Evolutionary conservation across 306 rosid genomes (phyloP).

Genomic region (Medicago lupulina): DNA sequence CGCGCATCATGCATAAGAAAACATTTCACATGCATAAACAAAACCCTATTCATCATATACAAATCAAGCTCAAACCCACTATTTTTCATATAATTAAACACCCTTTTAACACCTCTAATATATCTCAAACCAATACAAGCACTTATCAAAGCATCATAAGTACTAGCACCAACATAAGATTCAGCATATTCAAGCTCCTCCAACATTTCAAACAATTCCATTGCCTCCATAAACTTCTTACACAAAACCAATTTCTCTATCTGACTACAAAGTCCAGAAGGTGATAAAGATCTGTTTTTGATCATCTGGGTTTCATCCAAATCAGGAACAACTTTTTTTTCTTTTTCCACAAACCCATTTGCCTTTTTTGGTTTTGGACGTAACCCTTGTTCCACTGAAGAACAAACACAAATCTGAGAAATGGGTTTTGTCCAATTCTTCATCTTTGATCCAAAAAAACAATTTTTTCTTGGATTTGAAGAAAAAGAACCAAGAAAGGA

Average conservation of each 20-base stretch:
- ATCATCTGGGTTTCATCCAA: conserved; percentile 43
- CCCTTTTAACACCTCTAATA: conserved; percentile 71
- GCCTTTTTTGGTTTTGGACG: conserved; percentile 51
- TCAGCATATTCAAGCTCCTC: conserved; percentile 67
- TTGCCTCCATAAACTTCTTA: conserved; percentile 62
- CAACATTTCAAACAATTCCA: conserved; percentile 84
- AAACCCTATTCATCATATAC: conserved; percentile 74
- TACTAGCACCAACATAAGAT: conserved; percentile 54
- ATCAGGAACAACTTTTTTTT: background rate
- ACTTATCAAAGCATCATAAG: conserved; percentile 73
- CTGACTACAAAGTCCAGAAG: conserved; percentile 62
- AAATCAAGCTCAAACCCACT: conserved; percentile 70
- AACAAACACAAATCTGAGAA: conserved; percentile 54
- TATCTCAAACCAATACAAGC: conserved; percentile 77
- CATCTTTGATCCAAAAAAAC: conserved; percentile 40
- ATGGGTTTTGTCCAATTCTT: conserved; percentile 48
- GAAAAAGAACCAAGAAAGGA: conserved; percentile 48
- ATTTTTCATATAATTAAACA: conserved; percentile 56
- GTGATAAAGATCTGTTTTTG: conserved; percentile 38
- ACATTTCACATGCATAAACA: conserved; percentile 78
- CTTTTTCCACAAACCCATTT: conserved; percentile 41
- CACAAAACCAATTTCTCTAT: conserved; percentile 76
- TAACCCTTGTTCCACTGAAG: conserved; percentile 58
- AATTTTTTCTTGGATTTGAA: conserved; percentile 2
- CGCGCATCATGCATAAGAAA: conserved; percentile 75